Evolutionary conservation across 495 filamentous ascomycete genomes (phyloP), one percentile per base, ranked within the genome.

Genomic region (Penicillium canariense): DNA sequence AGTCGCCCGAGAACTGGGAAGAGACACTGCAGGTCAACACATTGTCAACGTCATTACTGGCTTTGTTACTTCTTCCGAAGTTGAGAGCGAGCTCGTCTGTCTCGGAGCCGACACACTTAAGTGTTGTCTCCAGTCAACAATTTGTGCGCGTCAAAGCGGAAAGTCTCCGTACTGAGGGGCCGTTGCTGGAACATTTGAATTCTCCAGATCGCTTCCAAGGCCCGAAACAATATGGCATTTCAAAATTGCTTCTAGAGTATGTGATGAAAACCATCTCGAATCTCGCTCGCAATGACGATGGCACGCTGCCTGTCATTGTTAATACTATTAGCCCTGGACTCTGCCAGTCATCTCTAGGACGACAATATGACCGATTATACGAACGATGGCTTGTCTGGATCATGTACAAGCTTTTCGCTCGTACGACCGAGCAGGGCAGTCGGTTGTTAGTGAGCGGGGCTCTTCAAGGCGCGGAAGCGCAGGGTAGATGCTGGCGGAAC

Each of bases 21-120:
- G 66, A 76, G 48, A 71, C 68, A 0, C 15, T 87, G 10, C 80
- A 85, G 59, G 79, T 87, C 45, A 86, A 88, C 55, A 73, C 78
- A 0, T 66, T 88, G 3, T 81, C 79, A 3, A 85, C 82, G 0
- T 69, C 75, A 9, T 59, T 87, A 2, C 65, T 88, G 25, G 81
- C 73, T 0, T 26, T 84, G 15, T 64, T 85, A 0, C 61, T 88
- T 18, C 69, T 88, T 2, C 83, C 82, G 2, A 76, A 73, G 49
- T 55, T 78, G 17, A 54, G 60, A 34, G 65, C 52, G 5, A 65
- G 63, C 32, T 59, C 66, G 12, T 59, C 64, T 2, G 27, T 30
- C 1, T 50, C 65, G 2, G 56, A 68, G 1, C 68, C 70, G 17
- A 55, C 70, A 0, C 74, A 77, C 55, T 50, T 77, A 5, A 66